These are phyloP conservation scores for Phytophthora pistaciae DNA, from an alignment of 352 stramenopile species.

Conservation along the genomic window DNA sequence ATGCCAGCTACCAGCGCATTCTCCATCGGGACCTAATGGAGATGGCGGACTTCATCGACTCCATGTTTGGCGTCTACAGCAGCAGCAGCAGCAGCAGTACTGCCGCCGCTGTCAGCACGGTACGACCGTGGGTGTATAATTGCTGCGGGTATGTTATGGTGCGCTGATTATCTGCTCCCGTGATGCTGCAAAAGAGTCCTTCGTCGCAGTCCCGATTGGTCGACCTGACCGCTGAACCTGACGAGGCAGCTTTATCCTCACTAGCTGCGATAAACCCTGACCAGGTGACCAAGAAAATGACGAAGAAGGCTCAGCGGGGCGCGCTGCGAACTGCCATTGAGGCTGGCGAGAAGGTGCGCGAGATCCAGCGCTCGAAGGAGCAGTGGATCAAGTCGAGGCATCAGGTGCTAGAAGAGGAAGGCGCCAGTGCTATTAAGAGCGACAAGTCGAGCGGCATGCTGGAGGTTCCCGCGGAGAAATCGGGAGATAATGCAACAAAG, in stretches of 20 bases:
- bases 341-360: conserved; percentile 57
- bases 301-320: conserved; percentile 32
- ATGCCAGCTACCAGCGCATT: conserved; percentile 72
- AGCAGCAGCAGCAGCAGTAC: conserved; percentile 24
- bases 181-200: conserved; percentile 9
- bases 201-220: conserved; percentile 11
- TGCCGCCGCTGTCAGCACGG: conserved; percentile 3
- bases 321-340: conserved; percentile 62
- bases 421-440: conserved; percentile 59
- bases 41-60: conserved; percentile 85
- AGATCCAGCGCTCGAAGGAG: conserved; percentile 68
- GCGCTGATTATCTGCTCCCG: background rate
- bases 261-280: background rate
- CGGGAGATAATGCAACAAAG: conserved; percentile 19
- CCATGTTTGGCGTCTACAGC: conserved; percentile 80
- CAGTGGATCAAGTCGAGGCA: conserved; percentile 67
- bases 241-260: conserved; percentile 5
- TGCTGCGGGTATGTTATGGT: background rate
- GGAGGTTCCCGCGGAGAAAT: conserved; percentile 25
- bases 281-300: background rate
- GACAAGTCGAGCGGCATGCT: conserved; percentile 47
- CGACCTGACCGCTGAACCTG: conserved; percentile 20
- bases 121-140: background rate
- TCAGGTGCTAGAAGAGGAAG: conserved; percentile 70
- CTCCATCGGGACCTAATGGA: conserved; percentile 82